Evolutionary conservation across 306 rosid genomes (phyloP).

Genomic region (Corylus heterophylla): DNA sequence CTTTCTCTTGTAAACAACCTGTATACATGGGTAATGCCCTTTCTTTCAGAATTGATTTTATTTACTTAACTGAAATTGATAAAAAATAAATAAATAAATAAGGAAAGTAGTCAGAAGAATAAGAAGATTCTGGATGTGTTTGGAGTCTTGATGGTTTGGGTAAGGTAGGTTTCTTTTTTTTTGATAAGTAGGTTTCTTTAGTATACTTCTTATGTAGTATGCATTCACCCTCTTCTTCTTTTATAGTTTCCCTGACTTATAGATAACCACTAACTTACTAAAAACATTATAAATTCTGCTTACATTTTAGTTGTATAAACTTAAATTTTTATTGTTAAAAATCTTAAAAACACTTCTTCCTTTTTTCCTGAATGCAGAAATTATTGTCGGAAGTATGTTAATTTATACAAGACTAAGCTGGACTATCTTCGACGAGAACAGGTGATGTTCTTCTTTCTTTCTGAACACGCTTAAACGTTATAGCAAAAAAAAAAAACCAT

Average conservation of each 20-base stretch:
- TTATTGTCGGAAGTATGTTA: constrained; percentile 73
- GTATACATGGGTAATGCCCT: not conserved
- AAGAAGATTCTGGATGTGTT: not conserved
- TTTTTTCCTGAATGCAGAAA: constrained; percentile 52
- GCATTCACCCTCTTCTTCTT: not conserved
- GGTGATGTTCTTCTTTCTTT: constrained; percentile 42
- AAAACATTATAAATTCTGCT: not conserved
- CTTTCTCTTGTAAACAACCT: not conserved
- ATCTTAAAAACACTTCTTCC: not conserved
- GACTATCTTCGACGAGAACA: constrained; percentile 78
- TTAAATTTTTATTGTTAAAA: not conserved
- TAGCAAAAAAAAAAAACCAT: not conserved
- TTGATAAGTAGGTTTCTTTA: not conserved
- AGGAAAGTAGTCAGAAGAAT: not conserved
- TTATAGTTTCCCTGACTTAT: not conserved
- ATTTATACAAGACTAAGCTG: constrained; percentile 76
- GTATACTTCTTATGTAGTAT: not conserved
- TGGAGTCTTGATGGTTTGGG: not conserved
- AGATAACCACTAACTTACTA: not conserved
- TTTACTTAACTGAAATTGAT: not conserved
- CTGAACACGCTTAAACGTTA: not conserved
- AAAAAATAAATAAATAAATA: not conserved
- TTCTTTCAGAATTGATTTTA: not conserved
- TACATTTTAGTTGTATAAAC: not conserved
- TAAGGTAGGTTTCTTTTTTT: not conserved